Evolutionary conservation across 306 rosid species (phyloP).

Genomic region (Quillaja saponaria): DNA sequence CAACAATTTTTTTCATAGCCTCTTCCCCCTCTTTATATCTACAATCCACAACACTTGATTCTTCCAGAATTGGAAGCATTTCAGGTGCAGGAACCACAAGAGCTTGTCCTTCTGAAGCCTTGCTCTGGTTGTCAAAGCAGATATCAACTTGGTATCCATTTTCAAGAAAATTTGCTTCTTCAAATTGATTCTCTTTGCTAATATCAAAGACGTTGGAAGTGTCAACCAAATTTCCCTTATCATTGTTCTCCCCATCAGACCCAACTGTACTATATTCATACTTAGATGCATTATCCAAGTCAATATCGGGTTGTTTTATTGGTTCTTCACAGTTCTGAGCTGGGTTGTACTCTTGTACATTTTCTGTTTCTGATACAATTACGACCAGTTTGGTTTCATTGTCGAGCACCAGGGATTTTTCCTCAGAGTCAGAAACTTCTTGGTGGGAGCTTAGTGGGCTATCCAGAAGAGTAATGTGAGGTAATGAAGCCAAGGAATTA

Average conservation of each 20-base stretch:
- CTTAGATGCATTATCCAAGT: constrained; percentile 15
- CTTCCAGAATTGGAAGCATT: constrained; percentile 10
- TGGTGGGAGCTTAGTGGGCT: constrained; percentile 10
- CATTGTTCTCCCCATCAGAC: constrained; percentile 27
- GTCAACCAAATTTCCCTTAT: constrained; percentile 15
- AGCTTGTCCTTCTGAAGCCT: constrained; percentile 40
- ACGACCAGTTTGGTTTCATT: constrained; percentile 32
- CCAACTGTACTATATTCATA: constrained; percentile 5
- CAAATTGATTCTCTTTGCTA: constrained; percentile 22
- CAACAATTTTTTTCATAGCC: constrained; percentile 21
- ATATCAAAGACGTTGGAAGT: constrained; percentile 7
- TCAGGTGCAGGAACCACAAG: constrained; percentile 33
- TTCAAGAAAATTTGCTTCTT: constrained; percentile 31
- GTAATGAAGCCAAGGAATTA: constrained; percentile 24
- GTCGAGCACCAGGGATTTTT: constrained; percentile 29
- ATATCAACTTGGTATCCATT: constrained; percentile 28
- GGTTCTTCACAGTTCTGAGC: constrained; percentile 33
- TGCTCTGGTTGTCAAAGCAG: constrained; percentile 25
- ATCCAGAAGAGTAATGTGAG: constrained; percentile 33
- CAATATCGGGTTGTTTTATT: constrained; percentile 24
- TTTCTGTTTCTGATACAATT: constrained; percentile 36
- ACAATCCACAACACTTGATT: constrained; percentile 25
- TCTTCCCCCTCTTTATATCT: constrained; percentile 20
- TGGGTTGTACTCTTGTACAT: constrained; percentile 16
- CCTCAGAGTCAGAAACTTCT: constrained; percentile 37